Evolutionary conservation across 768 basidiomycete species (phyloP), one percentile per base, ranked within the genome.

Genomic region (Lanmaoa rubissima): DNA sequence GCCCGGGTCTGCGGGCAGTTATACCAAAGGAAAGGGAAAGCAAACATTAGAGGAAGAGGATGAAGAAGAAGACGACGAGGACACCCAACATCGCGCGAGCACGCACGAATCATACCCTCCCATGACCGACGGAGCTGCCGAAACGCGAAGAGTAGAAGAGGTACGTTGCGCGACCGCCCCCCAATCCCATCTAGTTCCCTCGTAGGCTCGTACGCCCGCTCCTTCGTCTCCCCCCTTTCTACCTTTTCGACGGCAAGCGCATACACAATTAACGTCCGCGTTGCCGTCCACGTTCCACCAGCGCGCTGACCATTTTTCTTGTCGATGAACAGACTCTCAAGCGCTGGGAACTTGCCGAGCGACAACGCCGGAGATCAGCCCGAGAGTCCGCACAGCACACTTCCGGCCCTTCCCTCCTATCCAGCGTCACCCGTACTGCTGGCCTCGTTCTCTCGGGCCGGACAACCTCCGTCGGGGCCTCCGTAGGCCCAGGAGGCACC

Each of bases 261-360:
- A n/a, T 59, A 21, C 45, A 42, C 41, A 31, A 32, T 26, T 9
- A 1, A 38, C 35, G 13, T 26, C 35, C 40, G 28, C 19, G 16
- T 35, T 28, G 12, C 38, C 39, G 12, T 38, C 36, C 44, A 39
- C 28, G 46, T 48, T 51, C 26, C n/a, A 28, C 38, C 26, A 59
- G 16, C 36, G 7, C 16, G 14, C 48, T 63, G 41, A 65, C 17
- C 12, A 35, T 41, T 26, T 26, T 54, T 34, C 8, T 48, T 44
- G 38, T 21, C 14, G 48, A 49, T 6, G 9, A 34, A 56, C 69
- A 93, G 91, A 93, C 83, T 57, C 77, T 94, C 28, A 78, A 80
- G 61, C 80, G 81, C 42, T 93, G 90, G 92, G 91, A 93, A 63
- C 74, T 83, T 45, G 83, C 83, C 40, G 91, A 93, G 65, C 80